phyloP scores from a whole-genome alignment of 2,329 filamentous ascomycete species.

The Microcyclosporella mali region DNA sequence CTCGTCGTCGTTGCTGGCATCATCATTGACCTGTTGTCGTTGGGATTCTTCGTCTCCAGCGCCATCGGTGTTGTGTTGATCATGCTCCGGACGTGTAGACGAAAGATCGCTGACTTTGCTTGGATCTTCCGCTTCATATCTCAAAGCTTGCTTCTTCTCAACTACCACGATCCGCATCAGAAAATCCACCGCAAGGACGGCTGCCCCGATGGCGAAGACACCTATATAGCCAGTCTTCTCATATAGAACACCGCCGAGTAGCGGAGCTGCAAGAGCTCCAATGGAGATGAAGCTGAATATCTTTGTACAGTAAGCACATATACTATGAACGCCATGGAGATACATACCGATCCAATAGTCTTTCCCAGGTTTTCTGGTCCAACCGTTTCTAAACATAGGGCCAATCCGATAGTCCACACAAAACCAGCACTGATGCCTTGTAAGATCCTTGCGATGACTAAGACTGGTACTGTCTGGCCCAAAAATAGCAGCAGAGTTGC shows the following conservation, averaged over 20 bases:
- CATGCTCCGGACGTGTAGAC: slow-evolving; percentile 12
- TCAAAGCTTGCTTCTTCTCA: slow-evolving; percentile 54
- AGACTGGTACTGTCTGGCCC: slow-evolving; percentile 43
- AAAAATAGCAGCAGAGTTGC: slow-evolving; percentile 52
- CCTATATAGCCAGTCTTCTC: slow-evolving; percentile 52
- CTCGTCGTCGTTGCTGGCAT: slow-evolving; percentile 23
- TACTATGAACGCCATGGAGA: background rate
- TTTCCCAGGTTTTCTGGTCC: slow-evolving; percentile 53
- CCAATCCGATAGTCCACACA: slow-evolving; percentile 55
- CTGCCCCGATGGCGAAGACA: slow-evolving; percentile 53
- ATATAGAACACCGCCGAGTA: slow-evolving; percentile 56
- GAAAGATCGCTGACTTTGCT: slow-evolving; percentile 17
- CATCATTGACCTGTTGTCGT: slow-evolving; percentile 6
- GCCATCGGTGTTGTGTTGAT: slow-evolving; percentile 14
- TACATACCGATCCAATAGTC: slow-evolving; percentile 50
- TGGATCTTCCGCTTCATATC: slow-evolving; percentile 34
- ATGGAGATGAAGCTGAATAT: slow-evolving; percentile 56
- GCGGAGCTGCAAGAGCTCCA: slow-evolving; percentile 51
- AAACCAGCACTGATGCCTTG: slow-evolving; percentile 54
- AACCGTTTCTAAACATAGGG: slow-evolving; percentile 55
- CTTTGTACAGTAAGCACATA: slow-evolving; percentile 17
- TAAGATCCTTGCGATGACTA: slow-evolving; percentile 49
- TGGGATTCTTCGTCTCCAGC: slow-evolving; percentile 16
- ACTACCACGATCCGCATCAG: slow-evolving; percentile 54
- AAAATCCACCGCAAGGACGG: slow-evolving; percentile 53